A percentile compares a stretch with the other conserved stretches of the same genome.
phyloP scores from a whole-genome alignment of 2,329 filamentous ascomycete genomes.

The Pyrenophora tritici-repentis region DNA sequence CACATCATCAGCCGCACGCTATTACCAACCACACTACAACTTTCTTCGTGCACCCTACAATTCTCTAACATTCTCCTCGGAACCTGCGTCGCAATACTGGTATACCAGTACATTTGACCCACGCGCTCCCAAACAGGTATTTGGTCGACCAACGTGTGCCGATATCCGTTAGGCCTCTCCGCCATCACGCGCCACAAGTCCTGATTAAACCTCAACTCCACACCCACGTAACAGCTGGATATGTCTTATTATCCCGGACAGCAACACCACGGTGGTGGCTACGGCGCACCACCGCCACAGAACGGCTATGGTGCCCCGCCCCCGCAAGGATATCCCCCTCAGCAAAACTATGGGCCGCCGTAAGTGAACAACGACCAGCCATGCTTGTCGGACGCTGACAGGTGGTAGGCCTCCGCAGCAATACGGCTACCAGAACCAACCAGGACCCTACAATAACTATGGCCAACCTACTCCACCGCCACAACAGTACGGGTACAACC shows the following conservation, averaged over 20 bases:
- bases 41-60: conserved; percentile 7
- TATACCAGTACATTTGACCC: conserved; percentile 5
- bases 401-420: conserved; percentile 37
- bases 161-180: conserved; percentile 7
- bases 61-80: conserved; percentile 5
- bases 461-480: conserved; percentile 49
- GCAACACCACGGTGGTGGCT: conserved; percentile 49
- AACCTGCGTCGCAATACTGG: not conserved
- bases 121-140: conserved; percentile 6
- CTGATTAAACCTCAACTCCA: conserved; percentile 8
- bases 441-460: conserved; percentile 49
- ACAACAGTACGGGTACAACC: conserved; percentile 51
- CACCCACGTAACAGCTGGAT: conserved; percentile 13
- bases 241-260: conserved; percentile 53
- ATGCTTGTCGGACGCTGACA: conserved; percentile 20
- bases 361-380: conserved; percentile 21
- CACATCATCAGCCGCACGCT: conserved; percentile 21
- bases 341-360: conserved; percentile 38
- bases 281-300: conserved; percentile 49
- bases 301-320: conserved; percentile 38
- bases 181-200: conserved; percentile 9
- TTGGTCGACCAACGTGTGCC: conserved; percentile 5
- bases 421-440: conserved; percentile 45
- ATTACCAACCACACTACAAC: conserved; percentile 5
- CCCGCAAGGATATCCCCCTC: conserved; percentile 37